These are phyloP conservation scores for Apiotrichum sp. DNA, from an alignment of 1,284 basidiomycete species.

Conservation along the genomic window DNA sequence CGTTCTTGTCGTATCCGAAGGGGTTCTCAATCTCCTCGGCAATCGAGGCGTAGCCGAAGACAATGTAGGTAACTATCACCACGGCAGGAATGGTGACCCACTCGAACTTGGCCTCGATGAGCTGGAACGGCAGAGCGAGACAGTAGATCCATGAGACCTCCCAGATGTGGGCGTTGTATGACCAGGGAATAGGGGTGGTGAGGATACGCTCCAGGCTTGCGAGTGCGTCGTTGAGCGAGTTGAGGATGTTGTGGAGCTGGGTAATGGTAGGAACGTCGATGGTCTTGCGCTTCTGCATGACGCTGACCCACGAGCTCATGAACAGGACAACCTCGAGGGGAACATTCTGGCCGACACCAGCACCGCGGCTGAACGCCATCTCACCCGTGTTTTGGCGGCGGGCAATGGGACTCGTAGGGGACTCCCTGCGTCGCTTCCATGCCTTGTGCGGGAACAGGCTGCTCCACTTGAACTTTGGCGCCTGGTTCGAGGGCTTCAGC, in stretches of 20 bases:
- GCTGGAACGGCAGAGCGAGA: constrained; percentile 58
- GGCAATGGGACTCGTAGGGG: background rate
- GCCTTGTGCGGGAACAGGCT: constrained; percentile 56
- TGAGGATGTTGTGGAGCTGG: constrained; percentile 53
- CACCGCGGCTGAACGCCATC: background rate
- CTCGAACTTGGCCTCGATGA: constrained; percentile 53
- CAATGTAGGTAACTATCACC: constrained; percentile 42
- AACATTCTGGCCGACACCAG: constrained; percentile 7
- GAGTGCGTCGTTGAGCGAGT: constrained; percentile 60
- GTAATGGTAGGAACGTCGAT: constrained; percentile 62
- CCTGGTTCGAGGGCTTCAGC: constrained; percentile 52
- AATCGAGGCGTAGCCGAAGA: constrained; percentile 43
- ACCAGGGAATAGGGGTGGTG: constrained; percentile 73
- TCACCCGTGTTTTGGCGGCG: background rate
- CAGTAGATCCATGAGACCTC: constrained; percentile 42
- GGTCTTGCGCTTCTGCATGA: constrained; percentile 57
- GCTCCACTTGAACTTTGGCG: constrained; percentile 59
- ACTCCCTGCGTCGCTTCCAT: background rate
- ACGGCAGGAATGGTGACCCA: constrained; percentile 61
- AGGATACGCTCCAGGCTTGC: constrained; percentile 68
- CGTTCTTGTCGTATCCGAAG: constrained; percentile 43
- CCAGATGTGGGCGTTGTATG: constrained; percentile 52
- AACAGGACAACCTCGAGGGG: constrained; percentile 69
- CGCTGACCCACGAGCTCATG: constrained; percentile 61
- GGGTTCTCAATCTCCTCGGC: constrained; percentile 43